Base-by-base conservation (phyloP, 1,139 yeast species). In the Debaryomyces fabryi region DNA sequence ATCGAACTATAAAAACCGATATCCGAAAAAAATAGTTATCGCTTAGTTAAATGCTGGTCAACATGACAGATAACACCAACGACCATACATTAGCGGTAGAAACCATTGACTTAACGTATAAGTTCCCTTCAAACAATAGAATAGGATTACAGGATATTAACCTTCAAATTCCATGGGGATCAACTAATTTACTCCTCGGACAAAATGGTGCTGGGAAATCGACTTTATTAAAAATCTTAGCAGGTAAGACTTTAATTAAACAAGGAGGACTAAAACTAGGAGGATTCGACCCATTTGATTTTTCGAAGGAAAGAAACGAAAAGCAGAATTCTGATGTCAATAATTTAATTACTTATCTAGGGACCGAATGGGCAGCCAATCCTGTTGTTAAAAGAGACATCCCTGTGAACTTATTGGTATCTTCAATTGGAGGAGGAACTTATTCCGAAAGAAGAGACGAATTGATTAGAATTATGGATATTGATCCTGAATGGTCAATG, bases 201-300 rank as follows among this genome's bases (percentile, higher is more conserved):
- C 96, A 98, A 25, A 93, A 93, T 61, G 99, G 99, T 20, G 98
- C 99, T 1, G 99, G 99, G 5, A 93, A 93, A 65, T 88, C 97
- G 1, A 93, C 99, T 0, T 68, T 93, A 42, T 74, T 93, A 53
- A 82, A 85, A 60, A 79, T 93, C 12, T 72, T 93, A 29, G 96
- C 98, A 1, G 99, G 99, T 7, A 93, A 92, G 61, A 90, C 96
- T 2, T 76, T 93, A 52, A 86, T 96, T 52, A 83, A 85, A 48
- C 74, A 79, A 29, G 97, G 97, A 0, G 68, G 76, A 23, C 73
- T 86, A 39, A 75, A 78, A 41, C 78, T 93, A 16, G 89, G 90
- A 35, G 97, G 96, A 1, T 74, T 81, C 47, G 96, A 93, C 60
- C 99, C 99, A 1, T 93, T 93, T 69, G 82, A 76, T 45, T 86